Evolutionary conservation across 176 grass and related monocot species (phyloP), one percentile per base, ranked within the genome.

Genomic region (Triticum dicoccoides): DNA sequence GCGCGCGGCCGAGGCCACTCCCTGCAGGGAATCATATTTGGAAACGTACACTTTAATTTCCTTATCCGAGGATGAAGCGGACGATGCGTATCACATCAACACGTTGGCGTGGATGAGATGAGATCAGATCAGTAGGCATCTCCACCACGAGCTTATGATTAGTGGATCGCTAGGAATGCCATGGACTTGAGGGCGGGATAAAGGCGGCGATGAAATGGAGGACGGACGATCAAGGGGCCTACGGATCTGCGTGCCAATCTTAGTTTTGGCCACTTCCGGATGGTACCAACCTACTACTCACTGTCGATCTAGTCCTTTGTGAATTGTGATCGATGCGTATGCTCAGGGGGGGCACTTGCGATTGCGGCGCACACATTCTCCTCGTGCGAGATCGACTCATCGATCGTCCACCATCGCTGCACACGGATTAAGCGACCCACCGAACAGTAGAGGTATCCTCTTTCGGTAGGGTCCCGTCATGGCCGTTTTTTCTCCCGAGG

Each of bases 181-280:
- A 11, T 61, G 59, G 44, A 13, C 14, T 63, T 80, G 77, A 2
- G 39, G 39, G 44, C 44, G 3, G 44, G 77, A 81, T 77, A 86
- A 82, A 90, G 78, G 71, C 54, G 30, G 71, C 51, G 51, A 54
- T 54, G 70, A 86, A 49, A 21, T n/a, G 78, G 37, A 3, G 5
- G 47, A 24, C 21, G 44, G 44, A 47, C 11, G 44, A 47, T 47
- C 44, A 47, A 1, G 45, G 45, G 78, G 37, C 10, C 62, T 34
- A 69, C 61, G 10, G 4, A 15, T 47, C 62, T 35, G 52, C 3
- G 23, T 15, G 11, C 63, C 11, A 3, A 32, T 32, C 11, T 84
- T 72, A 85, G 77, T 80, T 85, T 76, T 85, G 65, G 83, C 77
- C 64, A 89, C 69, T 81, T 89, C 65, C 54, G 69, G 82, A 49